phyloP scores from a whole-genome alignment of 2,329 filamentous ascomycete genomes.

The Trichoderma sp. region DNA sequence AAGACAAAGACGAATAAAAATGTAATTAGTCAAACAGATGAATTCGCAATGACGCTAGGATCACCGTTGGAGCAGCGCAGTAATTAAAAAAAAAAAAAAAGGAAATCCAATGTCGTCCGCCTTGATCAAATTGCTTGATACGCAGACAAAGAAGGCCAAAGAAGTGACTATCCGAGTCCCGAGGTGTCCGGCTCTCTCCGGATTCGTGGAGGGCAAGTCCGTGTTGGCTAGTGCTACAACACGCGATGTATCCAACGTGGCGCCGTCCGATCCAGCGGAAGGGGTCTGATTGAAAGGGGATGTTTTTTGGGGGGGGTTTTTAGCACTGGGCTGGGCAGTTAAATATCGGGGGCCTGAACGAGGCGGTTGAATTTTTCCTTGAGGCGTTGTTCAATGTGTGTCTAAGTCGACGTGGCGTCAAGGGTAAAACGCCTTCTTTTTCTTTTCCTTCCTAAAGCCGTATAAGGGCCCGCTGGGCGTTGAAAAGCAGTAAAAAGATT shows the following conservation, averaged over 20 bases:
- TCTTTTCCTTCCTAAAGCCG: neutral
- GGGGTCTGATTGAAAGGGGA: neutral
- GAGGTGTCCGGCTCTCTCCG: constrained; percentile 11
- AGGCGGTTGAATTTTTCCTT: constrained; percentile 14
- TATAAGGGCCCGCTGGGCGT: neutral
- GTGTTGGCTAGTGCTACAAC: neutral
- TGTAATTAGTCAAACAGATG: neutral
- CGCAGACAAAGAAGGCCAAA: neutral
- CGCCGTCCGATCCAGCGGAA: constrained; percentile 33
- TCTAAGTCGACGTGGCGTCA: constrained; percentile 24
- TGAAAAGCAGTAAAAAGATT: neutral
- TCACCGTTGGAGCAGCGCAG: neutral
- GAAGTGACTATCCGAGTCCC: neutral
- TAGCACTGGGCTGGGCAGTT: neutral
- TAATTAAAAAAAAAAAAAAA: too few relatives aligned
- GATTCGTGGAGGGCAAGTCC: constrained; percentile 10
- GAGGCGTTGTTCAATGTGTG: constrained; percentile 8
- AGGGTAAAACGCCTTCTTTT: neutral
- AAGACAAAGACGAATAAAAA: constrained; percentile 8
- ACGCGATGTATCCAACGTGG: constrained; percentile 27
- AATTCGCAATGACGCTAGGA: neutral
- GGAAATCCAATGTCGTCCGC: neutral
- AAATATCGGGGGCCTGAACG: constrained; percentile 8
- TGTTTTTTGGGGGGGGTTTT: too few relatives aligned
- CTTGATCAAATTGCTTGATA: neutral